These are phyloP conservation scores for Trifolium dubium DNA, from an alignment of 306 rosid genomes.

Conservation along the genomic window DNA sequence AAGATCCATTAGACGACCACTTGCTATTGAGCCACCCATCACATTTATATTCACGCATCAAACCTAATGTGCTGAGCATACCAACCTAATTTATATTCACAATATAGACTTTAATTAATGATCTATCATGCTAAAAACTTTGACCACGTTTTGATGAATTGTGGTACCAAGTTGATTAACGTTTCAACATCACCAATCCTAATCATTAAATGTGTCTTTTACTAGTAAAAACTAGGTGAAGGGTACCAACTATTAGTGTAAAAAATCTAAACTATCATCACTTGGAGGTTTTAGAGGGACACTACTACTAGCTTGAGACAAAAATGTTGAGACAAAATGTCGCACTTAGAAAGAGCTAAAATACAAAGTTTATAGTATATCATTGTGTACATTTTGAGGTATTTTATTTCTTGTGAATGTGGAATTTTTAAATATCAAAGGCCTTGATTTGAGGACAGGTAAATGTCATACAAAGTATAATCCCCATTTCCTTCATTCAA, in stretches of 20 bases:
- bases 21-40: too few species aligned
- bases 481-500: background rate
- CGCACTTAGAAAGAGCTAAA: conserved; percentile 8
- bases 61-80: too few species aligned
- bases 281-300: conserved; percentile 31
- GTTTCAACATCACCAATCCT: too few species aligned
- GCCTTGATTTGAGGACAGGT: background rate
- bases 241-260: background rate
- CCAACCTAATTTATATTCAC: too few species aligned
- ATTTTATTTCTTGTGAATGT: conserved; percentile 1
- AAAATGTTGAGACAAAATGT: background rate
- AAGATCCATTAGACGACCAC: too few species aligned
- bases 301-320: background rate
- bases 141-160: background rate
- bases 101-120: background rate
- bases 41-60: too few species aligned
- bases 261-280: too few species aligned
- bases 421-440: conserved; percentile 11
- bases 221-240: background rate
- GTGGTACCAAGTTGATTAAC: too few species aligned
- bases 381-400: conserved; percentile 34
- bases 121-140: conserved; percentile 5
- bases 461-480: conserved; percentile 2
- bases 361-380: background rate
- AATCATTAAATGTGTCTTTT: background rate